Base-by-base conservation (phyloP, 805 yeast genomes). In the Candida germanica region DNA sequence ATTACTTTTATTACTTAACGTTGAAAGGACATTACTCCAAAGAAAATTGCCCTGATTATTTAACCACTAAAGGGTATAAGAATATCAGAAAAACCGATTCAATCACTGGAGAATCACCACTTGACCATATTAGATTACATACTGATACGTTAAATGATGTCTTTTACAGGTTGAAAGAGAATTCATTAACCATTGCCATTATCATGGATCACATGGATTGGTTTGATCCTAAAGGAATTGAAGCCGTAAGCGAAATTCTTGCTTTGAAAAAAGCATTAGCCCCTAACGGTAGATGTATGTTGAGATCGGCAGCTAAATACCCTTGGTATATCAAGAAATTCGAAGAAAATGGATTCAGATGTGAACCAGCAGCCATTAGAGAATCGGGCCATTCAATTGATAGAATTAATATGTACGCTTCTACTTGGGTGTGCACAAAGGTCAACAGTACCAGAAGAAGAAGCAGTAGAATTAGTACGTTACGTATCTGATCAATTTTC, bases 131-230 rank as follows among this genome's bases (percentile, higher is more conserved):
- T 45, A 74, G 93, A 53, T 61, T 85, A 30, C 94, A 85, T 60
- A 85, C 94, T 1, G 94, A 86, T 56, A 79, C 80, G 39, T 67
- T 85, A 50, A 80, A 77, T 51, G 88, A 84, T 50, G 93, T 86
- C 3, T 76, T 83, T 43, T 79, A 75, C 27, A 71, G 93, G 44
- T 64, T 85, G 35, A 66, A 79, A 17, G 65, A 71, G 32, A 71
- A 75, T 38, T 75, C 87, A 8, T 69, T 85, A 29, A 79, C 89
- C 4, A 79, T 81, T 48, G 91, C 91, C 21, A 75, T 85, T 27
- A 82, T 85, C 36, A 85, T 85, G 95, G 95, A 85, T 58, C 95
- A 85, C 58, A 83, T 86, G 93, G 95, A 86, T 60, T 85, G 95
- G 95, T 85, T 85, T 53, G 80, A 80, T 47, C 80, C 85, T 24